phyloP scores from a whole-genome alignment of 495 filamentous ascomycete genomes.

The Annulohypoxylon moriforme region DNA sequence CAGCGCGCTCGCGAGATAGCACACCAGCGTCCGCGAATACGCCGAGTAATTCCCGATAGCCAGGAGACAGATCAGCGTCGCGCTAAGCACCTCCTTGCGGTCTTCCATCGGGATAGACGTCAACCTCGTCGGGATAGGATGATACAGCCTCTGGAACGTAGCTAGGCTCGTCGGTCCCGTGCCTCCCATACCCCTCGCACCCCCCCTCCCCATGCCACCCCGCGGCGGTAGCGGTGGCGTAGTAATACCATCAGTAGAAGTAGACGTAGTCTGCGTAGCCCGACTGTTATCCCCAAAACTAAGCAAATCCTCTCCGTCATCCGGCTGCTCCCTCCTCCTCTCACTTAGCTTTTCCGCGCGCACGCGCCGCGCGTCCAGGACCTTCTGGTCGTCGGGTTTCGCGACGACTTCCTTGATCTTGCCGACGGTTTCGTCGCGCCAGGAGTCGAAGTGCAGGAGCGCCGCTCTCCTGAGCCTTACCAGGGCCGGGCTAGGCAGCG shows the following conservation, averaged over 20 bases:
- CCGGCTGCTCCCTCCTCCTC: constrained; percentile 15
- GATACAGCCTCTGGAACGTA: constrained; percentile 55
- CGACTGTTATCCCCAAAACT: constrained; percentile 41
- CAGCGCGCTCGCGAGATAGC: constrained; percentile 73
- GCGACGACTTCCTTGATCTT: constrained; percentile 54
- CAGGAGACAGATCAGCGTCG: constrained; percentile 74
- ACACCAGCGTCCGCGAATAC: constrained; percentile 73
- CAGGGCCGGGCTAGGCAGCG: constrained; percentile 47
- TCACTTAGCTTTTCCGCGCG: constrained; percentile 42
- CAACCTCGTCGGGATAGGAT: constrained; percentile 59
- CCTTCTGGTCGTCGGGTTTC: constrained; percentile 50
- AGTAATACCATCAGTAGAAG: background rate
- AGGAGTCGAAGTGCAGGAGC: constrained; percentile 55
- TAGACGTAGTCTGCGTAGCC: constrained; percentile 14
- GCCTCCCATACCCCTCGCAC: background rate
- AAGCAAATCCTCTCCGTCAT: constrained; percentile 45
- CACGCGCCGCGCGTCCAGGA: constrained; percentile 52
- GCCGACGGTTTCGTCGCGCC: constrained; percentile 51
- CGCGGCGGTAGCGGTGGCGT: constrained; percentile 12
- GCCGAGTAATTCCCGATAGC: constrained; percentile 79
- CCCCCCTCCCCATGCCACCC: background rate
- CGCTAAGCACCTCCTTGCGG: constrained; percentile 62
- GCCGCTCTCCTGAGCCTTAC: constrained; percentile 49
- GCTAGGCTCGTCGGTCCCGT: constrained; percentile 35
- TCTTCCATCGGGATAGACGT: constrained; percentile 54